Evolutionary conservation across 352 stramenopile genomes (phyloP).

Genomic region (Phytophthora multivora): DNA sequence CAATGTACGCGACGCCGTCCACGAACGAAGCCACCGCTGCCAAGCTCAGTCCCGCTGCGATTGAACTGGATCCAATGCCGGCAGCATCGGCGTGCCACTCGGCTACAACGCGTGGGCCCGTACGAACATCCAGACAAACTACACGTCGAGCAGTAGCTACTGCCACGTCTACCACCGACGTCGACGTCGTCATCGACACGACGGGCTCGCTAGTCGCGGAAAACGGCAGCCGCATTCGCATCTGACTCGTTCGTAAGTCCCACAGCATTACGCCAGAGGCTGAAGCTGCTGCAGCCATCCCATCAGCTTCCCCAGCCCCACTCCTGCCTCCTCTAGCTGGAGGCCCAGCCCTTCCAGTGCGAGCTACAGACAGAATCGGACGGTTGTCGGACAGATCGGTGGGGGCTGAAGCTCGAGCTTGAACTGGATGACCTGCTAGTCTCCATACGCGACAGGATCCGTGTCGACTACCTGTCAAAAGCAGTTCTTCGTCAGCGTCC

Average conservation of each 20-base stretch:
- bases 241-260: slow-evolving; percentile 72
- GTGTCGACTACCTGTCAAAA: slow-evolving; percentile 75
- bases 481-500: slow-evolving; percentile 61
- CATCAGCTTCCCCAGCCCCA: slow-evolving; percentile 26
- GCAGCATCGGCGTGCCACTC: slow-evolving; percentile 67
- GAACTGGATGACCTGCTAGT: slow-evolving; percentile 57
- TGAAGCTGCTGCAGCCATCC: slow-evolving; percentile 48
- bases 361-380: slow-evolving; percentile 33
- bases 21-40: slow-evolving; percentile 46
- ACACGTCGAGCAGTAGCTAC: slow-evolving; percentile 57
- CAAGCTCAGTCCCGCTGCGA: slow-evolving; percentile 28
- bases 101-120: slow-evolving; percentile 50
- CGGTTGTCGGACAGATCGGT: slow-evolving; percentile 16
- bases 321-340: not conserved
- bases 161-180: slow-evolving; percentile 45
- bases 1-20: slow-evolving; percentile 36
- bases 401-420: slow-evolving; percentile 25
- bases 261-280: slow-evolving; percentile 61
- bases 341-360: slow-evolving; percentile 14
- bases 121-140: slow-evolving; percentile 52
- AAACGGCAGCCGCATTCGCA: slow-evolving; percentile 61
- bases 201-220: slow-evolving; percentile 43
- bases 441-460: slow-evolving; percentile 75
- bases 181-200: slow-evolving; percentile 37
- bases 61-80: slow-evolving; percentile 24